Percentiles rank a stretch among this genome's conserved stretches.
These are phyloP conservation scores for Tolypocladium tundrense DNA, from an alignment of 2,329 filamentous ascomycete species.

Conservation along the genomic window DNA sequence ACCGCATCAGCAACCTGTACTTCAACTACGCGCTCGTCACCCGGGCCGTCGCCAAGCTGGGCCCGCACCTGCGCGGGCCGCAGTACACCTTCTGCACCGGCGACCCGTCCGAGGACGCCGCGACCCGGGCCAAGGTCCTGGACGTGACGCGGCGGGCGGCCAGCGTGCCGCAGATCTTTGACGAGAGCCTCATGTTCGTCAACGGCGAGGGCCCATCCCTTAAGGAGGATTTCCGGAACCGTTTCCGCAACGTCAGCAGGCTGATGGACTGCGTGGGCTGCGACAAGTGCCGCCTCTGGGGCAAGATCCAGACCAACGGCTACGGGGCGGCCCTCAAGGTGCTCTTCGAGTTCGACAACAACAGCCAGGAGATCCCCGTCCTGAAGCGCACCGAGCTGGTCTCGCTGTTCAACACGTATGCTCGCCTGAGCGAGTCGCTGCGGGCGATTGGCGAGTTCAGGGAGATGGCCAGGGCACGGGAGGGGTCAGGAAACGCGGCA, in stretches of 20 bases:
- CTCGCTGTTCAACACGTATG: constrained; percentile 87
- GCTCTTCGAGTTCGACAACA: constrained; percentile 81
- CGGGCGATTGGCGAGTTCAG: constrained; percentile 65
- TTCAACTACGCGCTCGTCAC: constrained; percentile 98
- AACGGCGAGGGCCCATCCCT: constrained; percentile 63
- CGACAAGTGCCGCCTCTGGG: constrained; percentile 97
- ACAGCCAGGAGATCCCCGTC: constrained; percentile 52
- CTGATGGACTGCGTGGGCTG: constrained; percentile 99
- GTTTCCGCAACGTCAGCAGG: constrained; percentile 92
- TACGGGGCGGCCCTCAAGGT: constrained; percentile 94
- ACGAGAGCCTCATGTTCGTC: constrained; percentile 92
- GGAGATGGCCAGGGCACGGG: constrained; percentile 34
- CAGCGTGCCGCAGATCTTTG: constrained; percentile 71
- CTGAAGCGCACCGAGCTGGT: constrained; percentile 88
- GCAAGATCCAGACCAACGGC: constrained; percentile 88
- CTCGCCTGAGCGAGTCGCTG: constrained; percentile 73
- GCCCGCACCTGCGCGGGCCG: constrained; percentile 56
- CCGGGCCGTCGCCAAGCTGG: constrained; percentile 82
- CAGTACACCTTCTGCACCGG: constrained; percentile 88
- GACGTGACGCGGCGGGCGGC: constrained; percentile 62
- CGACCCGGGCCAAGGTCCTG: constrained; percentile 75
- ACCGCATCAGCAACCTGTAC: constrained; percentile 93
- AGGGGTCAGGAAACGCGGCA: neutral
- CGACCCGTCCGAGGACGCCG: constrained; percentile 65
- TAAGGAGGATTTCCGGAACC: constrained; percentile 95